Conservation (phyloP, 208 protist genomes). For the Lotmaria passim region DNA sequence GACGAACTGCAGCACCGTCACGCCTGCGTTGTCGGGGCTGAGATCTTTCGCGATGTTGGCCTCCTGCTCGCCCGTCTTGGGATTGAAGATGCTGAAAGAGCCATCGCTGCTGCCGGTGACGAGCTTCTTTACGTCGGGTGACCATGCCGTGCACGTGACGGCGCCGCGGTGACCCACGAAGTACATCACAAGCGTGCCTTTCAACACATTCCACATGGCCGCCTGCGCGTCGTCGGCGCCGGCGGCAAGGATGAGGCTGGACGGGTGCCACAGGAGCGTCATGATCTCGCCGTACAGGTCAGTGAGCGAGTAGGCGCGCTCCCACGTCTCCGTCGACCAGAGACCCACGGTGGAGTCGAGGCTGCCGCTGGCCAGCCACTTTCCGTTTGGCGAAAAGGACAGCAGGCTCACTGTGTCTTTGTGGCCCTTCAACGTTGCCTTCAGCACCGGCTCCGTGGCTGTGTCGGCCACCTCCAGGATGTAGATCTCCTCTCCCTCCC, state of each 20-base stretch:
- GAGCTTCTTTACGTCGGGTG: constrained; percentile 87
- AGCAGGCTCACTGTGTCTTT: constrained; percentile 85
- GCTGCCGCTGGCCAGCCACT: constrained; percentile 77
- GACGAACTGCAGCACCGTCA: constrained; percentile 71
- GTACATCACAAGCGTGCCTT: constrained; percentile 89
- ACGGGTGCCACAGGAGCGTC: constrained; percentile 93
- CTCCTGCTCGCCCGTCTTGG: constrained; percentile 86
- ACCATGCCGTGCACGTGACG: constrained; percentile 86
- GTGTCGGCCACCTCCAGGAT: constrained; percentile 38
- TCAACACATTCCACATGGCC: constrained; percentile 94
- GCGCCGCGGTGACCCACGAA: constrained; percentile 91
- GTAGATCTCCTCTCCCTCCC: constrained; percentile 82
- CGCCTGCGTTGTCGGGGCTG: constrained; percentile 70
- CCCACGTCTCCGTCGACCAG: constrained; percentile 86
- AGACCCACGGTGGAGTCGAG: constrained; percentile 74
- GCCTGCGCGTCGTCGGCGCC: constrained; percentile 91
- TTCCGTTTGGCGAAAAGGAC: constrained; percentile 80
- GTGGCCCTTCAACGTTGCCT: constrained; percentile 64
- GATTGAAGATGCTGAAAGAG: constrained; percentile 90
- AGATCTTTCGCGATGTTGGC: constrained; percentile 67
- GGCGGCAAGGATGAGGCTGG: constrained; percentile 89
- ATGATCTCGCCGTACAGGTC: constrained; percentile 87
- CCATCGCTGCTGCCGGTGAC: constrained; percentile 93
- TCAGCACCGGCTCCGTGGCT: constrained; percentile 18
- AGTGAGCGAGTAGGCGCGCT: constrained; percentile 67